Conservation (phyloP, 345 rosid genomes). For the Anastatica hierochuntica region DNA sequence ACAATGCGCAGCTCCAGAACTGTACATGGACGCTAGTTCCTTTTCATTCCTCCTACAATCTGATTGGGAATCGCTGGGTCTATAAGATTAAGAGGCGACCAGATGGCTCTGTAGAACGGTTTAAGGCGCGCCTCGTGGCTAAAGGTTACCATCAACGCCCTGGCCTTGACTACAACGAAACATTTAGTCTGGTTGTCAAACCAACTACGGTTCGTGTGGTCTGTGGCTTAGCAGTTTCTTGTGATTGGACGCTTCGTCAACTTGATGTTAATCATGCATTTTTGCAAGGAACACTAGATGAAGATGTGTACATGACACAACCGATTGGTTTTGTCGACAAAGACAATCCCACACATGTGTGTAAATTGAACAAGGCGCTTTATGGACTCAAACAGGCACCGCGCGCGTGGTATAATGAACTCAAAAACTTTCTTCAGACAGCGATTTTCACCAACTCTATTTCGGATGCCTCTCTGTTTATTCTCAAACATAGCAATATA, state of each 20-base stretch:
- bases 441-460: not conserved
- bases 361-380: not conserved
- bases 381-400: not conserved
- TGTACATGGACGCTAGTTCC: not conserved
- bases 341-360: not conserved
- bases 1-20: no score
- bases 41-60: not conserved
- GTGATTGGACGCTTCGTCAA: not conserved
- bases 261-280: not conserved
- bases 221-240: not conserved
- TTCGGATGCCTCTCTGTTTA: not conserved
- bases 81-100: not conserved
- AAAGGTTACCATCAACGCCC: not conserved
- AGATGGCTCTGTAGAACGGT: not conserved
- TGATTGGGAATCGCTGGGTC: not conserved
- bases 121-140: not conserved
- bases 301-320: not conserved
- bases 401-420: not conserved
- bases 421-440: not conserved
- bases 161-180: not conserved
- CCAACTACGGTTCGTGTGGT: not conserved
- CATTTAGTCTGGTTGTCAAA: not conserved
- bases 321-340: not conserved
- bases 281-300: not conserved
- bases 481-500: not conserved